phyloP scores from a whole-genome alignment of 1,284 basidiomycete species.

The Heterobasidion irregulare region DNA sequence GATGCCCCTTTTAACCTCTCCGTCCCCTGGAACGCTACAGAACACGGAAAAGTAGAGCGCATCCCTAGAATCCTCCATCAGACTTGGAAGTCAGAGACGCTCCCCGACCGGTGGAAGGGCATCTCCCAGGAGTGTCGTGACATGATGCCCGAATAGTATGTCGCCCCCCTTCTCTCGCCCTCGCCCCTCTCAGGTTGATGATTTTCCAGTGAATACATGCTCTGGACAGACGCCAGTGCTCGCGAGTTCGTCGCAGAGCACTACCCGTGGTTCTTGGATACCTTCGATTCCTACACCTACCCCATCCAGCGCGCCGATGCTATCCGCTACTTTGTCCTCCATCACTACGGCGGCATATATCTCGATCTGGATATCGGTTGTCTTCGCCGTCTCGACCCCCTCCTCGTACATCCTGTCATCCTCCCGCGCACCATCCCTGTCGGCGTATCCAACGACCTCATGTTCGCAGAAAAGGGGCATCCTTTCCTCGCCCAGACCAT shows the following conservation, averaged over 20 bases:
- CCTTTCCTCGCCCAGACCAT: slow-evolving; percentile 93
- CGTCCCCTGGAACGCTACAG: slow-evolving; percentile 49
- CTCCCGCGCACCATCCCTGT: slow-evolving; percentile 95
- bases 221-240: slow-evolving; percentile 93
- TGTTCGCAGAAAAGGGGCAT: slow-evolving; percentile 82
- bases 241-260: slow-evolving; percentile 84
- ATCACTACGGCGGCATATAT: slow-evolving; percentile 94
- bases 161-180: slow-evolving; percentile 17
- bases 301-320: slow-evolving; percentile 95
- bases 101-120: slow-evolving; percentile 79
- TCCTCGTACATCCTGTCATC: slow-evolving; percentile 85
- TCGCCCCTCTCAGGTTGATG: slow-evolving; percentile 3
- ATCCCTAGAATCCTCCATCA: slow-evolving; percentile 95
- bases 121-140: slow-evolving; percentile 77
- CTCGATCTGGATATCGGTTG: slow-evolving; percentile 98
- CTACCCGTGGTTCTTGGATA: slow-evolving; percentile 90
- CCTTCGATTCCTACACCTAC: slow-evolving; percentile 90
- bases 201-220: slow-evolving; percentile 76
- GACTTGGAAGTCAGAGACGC: slow-evolving; percentile 91
- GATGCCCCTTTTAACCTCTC: slow-evolving; percentile 39
- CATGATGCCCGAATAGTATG: slow-evolving; percentile 94
- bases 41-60: slow-evolving; percentile 54
- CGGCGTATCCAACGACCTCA: slow-evolving; percentile 95
- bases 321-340: slow-evolving; percentile 96
- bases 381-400: slow-evolving; percentile 79